A percentile compares a stretch with the other conserved stretches of the same genome.
Evolutionary conservation across 495 filamentous ascomycete genomes (phyloP).

Genomic region (Chaetomium cochliodes): DNA sequence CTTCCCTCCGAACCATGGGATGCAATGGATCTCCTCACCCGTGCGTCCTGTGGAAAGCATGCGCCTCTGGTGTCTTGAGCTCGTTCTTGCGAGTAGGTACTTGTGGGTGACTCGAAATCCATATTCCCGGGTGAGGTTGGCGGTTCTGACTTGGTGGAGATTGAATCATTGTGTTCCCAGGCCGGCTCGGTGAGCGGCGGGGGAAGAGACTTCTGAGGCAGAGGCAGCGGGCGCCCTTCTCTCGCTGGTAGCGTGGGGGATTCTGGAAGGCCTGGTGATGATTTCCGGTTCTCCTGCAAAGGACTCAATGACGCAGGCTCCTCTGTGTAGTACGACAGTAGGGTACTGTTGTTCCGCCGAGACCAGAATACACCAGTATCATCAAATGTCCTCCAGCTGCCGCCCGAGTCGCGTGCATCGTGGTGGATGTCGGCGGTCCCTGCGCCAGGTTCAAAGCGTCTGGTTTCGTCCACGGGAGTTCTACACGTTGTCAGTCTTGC

Average conservation of each 20-base stretch:
- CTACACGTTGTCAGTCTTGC: too few relatives aligned
- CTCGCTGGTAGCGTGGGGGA: constrained; percentile 10
- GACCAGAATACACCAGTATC: background rate
- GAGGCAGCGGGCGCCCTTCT: background rate
- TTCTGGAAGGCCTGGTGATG: constrained; percentile 8
- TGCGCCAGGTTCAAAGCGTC: too few relatives aligned
- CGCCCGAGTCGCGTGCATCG: background rate
- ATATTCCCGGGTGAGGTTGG: background rate
- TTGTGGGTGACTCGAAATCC: constrained; percentile 6
- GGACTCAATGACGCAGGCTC: constrained; percentile 2
- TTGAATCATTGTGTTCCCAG: constrained; percentile 18
- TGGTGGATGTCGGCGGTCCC: too few relatives aligned
- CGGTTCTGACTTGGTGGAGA: constrained; percentile 23
- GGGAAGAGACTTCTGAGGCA: constrained; percentile 12
- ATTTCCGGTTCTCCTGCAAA: background rate
- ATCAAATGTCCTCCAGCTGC: background rate
- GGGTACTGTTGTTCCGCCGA: background rate
- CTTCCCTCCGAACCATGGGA: background rate
- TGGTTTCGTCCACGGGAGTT: too few relatives aligned
- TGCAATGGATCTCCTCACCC: background rate
- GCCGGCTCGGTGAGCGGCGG: constrained; percentile 9
- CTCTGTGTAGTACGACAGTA: background rate
- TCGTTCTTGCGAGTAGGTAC: background rate
- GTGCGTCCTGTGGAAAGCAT: background rate
- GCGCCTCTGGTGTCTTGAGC: background rate